phyloP scores from a whole-genome alignment of 768 basidiomycete genomes.

The Scleroderma citrinum region DNA sequence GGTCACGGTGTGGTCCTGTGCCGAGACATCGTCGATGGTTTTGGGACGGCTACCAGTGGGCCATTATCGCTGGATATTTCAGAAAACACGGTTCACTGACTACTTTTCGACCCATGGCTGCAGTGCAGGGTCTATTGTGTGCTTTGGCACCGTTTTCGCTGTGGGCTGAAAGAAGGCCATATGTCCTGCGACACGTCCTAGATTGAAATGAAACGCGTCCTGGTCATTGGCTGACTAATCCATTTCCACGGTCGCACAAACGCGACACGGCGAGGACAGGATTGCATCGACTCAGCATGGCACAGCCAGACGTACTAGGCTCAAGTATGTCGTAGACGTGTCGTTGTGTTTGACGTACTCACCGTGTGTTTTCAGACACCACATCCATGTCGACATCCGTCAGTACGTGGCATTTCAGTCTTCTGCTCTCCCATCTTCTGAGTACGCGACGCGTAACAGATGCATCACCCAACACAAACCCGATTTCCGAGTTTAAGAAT shows the following conservation, averaged over 20 bases:
- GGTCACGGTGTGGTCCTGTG: slow-evolving; percentile 93
- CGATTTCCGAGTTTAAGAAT: slow-evolving; percentile 63
- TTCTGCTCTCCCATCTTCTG: not conserved
- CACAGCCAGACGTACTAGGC: slow-evolving; percentile 7
- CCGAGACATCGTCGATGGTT: slow-evolving; percentile 96
- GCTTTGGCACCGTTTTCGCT: slow-evolving; percentile 37
- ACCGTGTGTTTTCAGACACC: slow-evolving; percentile 8
- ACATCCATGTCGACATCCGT: slow-evolving; percentile 7
- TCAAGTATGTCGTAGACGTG: slow-evolving; percentile 11
- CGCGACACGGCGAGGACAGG: slow-evolving; percentile 11
- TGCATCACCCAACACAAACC: slow-evolving; percentile 34
- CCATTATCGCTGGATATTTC: slow-evolving; percentile 2
- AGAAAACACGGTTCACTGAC: slow-evolving; percentile 38
- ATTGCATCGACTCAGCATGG: slow-evolving; percentile 11
- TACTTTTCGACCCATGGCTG: slow-evolving; percentile 99
- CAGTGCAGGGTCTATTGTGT: slow-evolving; percentile 46
- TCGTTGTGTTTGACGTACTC: slow-evolving; percentile 3
- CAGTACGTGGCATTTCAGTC: slow-evolving; percentile 11
- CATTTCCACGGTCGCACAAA: slow-evolving; percentile 26
- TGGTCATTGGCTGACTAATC: slow-evolving; percentile 20
- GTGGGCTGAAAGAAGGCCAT: slow-evolving; percentile 67
- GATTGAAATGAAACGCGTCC: slow-evolving; percentile 33
- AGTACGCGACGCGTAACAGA: slow-evolving; percentile 23
- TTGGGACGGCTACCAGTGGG: slow-evolving; percentile 70
- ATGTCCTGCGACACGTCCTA: not conserved